These are phyloP conservation scores for Eruca vesicaria DNA, from an alignment of 441 rosid species.

Conservation along the genomic window DNA sequence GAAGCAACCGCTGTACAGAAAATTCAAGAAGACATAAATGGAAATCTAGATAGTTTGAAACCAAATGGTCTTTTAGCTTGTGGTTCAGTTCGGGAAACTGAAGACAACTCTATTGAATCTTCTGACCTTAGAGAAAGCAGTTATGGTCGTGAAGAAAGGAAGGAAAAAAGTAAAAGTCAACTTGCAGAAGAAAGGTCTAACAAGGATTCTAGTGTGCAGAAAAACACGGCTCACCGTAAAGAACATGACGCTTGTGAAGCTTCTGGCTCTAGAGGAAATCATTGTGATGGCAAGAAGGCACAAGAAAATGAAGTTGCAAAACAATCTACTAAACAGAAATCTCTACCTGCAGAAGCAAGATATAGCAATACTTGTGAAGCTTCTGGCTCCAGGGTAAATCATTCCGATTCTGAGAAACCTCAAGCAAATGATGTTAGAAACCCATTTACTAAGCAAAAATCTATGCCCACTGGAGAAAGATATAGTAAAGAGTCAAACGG, in stretches of 20 bases:
- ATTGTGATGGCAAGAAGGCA: constrained; percentile 27
- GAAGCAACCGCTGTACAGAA: constrained; percentile 40
- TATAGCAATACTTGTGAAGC: constrained; percentile 18
- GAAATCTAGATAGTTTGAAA: constrained; percentile 26
- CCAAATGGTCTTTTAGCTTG: constrained; percentile 20
- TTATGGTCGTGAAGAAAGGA: constrained; percentile 1
- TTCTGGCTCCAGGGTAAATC: constrained; percentile 17
- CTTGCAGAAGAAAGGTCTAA: constrained; percentile 26
- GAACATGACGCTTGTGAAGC: constrained; percentile 22
- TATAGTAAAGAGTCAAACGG: constrained; percentile 28
- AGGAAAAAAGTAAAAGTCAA: constrained; percentile 30
- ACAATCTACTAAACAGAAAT: constrained; percentile 13
- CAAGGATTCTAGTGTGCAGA: constrained; percentile 34
- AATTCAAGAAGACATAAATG: constrained; percentile 5
- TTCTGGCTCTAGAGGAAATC: constrained; percentile 17
- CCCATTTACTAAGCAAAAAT: constrained; percentile 28
- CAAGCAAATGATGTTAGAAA: constrained; percentile 17
- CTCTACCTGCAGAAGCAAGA: constrained; percentile 35
- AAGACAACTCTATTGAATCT: constrained; percentile 7
- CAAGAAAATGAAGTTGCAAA: constrained; percentile 22
- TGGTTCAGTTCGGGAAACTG: constrained; percentile 27
- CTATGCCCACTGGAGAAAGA: constrained; percentile 35
- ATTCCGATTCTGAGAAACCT: constrained; percentile 16
- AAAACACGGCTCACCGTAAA: constrained; percentile 33
- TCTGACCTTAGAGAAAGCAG: constrained; percentile 14